Conservation (phyloP, 306 rosid species). For the Fragaria nilgerrensis region DNA sequence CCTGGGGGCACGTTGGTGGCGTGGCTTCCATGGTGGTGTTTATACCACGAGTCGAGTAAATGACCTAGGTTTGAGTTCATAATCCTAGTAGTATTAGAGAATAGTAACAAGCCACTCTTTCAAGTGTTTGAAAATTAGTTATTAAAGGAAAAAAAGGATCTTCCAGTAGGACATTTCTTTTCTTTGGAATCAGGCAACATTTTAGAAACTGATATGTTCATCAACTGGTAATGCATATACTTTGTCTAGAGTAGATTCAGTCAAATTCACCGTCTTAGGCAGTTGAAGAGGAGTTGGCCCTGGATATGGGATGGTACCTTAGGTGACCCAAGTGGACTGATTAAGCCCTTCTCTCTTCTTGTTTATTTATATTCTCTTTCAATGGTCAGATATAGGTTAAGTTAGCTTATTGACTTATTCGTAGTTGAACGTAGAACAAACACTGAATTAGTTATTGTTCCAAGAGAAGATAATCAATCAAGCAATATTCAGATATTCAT, state of each 20-base stretch:
- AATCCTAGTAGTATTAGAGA: slow-evolving; percentile 31
- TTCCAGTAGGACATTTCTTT: slow-evolving; percentile 16
- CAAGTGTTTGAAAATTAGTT: slow-evolving; percentile 13
- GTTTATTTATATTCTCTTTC: not conserved
- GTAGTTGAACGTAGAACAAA: not conserved
- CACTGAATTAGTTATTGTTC: not conserved
- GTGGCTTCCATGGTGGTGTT: slow-evolving; percentile 56
- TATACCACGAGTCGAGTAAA: slow-evolving; percentile 51
- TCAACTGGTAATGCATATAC: slow-evolving; percentile 10
- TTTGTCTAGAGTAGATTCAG: slow-evolving; percentile 2
- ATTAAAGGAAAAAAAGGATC: not conserved
- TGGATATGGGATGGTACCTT: not conserved
- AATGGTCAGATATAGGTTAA: slow-evolving; percentile 14
- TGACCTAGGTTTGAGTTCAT: slow-evolving; percentile 55
- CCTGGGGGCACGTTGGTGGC: slow-evolving; percentile 77
- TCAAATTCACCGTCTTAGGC: not conserved
- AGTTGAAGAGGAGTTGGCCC: not conserved
- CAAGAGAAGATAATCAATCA: not conserved
- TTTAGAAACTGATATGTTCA: slow-evolving; percentile 17
- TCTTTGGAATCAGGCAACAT: slow-evolving; percentile 14
- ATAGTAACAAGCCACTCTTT: slow-evolving; percentile 21
- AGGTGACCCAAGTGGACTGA: slow-evolving; percentile 4
- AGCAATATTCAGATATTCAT: not conserved
- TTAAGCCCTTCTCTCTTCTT: not conserved
- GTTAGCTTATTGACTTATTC: not conserved